These are phyloP conservation scores for Myxozyma vanderwaltii DNA, from an alignment of 805 yeast genomes.

Conservation along the genomic window DNA sequence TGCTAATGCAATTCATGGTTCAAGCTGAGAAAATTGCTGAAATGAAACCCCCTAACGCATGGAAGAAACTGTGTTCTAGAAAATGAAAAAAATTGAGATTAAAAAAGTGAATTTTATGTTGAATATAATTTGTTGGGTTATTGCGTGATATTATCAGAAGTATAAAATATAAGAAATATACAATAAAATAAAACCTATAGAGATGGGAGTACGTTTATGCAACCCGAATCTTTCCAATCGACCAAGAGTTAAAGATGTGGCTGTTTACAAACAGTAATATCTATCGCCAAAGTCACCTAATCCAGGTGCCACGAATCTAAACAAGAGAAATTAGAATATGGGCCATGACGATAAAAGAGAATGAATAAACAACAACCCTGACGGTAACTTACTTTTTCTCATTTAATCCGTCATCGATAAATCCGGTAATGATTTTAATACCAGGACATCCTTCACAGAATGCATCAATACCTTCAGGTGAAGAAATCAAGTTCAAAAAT, in stretches of 20 bases:
- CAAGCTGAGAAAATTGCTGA: constrained; percentile 35
- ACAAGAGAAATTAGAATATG: neutral
- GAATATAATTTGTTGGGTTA: no score
- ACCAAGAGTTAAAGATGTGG: neutral
- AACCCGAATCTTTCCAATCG: no score
- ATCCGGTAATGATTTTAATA: constrained; percentile 89
- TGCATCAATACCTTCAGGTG: constrained; percentile 88
- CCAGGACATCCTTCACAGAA: constrained; percentile 80
- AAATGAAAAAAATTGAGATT: neutral
- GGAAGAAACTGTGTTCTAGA: constrained; percentile 34
- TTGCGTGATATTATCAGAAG: no score
- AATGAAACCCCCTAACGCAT: constrained; percentile 35
- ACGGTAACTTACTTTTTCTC: constrained; percentile 62
- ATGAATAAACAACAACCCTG: no score
- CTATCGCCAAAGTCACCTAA: constrained; percentile 98
- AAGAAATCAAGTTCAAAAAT: constrained; percentile 86
- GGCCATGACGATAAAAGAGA: neutral
- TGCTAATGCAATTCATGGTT: constrained; percentile 67
- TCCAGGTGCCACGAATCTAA: constrained; percentile 75
- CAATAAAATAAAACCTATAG: no score
- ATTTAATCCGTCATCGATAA: constrained; percentile 83
- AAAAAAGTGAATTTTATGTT: neutral
- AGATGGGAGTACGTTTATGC: no score
- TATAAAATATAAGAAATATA: no score
- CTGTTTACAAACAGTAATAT: constrained; percentile 77